These are phyloP conservation scores for Sutorius eximius DNA, from an alignment of 1,284 basidiomycete genomes.

Conservation along the genomic window DNA sequence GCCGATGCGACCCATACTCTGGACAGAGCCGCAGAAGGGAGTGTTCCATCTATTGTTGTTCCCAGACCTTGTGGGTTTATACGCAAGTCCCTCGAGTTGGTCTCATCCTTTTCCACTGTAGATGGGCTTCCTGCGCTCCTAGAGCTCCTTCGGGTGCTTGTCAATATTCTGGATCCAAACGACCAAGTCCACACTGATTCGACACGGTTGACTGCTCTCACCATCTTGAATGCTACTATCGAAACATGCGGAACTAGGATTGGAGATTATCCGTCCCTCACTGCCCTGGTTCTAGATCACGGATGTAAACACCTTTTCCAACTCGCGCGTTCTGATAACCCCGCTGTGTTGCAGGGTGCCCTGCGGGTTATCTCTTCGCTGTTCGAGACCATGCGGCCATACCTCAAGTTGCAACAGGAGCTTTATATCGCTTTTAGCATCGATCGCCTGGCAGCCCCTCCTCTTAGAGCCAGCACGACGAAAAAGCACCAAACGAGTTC, in stretches of 20 bases:
- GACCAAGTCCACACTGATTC: conserved; percentile 96
- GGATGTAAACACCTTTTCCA: conserved; percentile 97
- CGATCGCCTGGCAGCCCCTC: conserved; percentile 77
- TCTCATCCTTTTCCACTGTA: conserved; percentile 24
- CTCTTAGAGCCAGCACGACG: conserved; percentile 28
- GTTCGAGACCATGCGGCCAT: conserved; percentile 83
- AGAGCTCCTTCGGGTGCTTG: conserved; percentile 91
- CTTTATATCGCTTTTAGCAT: conserved; percentile 93
- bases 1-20: not conserved
- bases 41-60: conserved; percentile 8
- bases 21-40: conserved; percentile 7
- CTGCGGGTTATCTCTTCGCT: conserved; percentile 87
- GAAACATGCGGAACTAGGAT: conserved; percentile 82
- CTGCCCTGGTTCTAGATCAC: conserved; percentile 76
- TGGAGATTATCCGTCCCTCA: conserved; percentile 72
- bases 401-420: conserved; percentile 96
- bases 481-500: conserved; percentile 41
- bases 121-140: conserved; percentile 93
- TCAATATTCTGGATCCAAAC: conserved; percentile 93
- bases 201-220: conserved; percentile 87
- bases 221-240: conserved; percentile 87
- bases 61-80: conserved; percentile 28
- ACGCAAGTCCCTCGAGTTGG: not conserved
- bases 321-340: conserved; percentile 87
- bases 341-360: conserved; percentile 74